Evolutionary conservation across 1,284 basidiomycete species (phyloP), one percentile per base, ranked within the genome.

Genomic region (Sanghuangporus weigelae): DNA sequence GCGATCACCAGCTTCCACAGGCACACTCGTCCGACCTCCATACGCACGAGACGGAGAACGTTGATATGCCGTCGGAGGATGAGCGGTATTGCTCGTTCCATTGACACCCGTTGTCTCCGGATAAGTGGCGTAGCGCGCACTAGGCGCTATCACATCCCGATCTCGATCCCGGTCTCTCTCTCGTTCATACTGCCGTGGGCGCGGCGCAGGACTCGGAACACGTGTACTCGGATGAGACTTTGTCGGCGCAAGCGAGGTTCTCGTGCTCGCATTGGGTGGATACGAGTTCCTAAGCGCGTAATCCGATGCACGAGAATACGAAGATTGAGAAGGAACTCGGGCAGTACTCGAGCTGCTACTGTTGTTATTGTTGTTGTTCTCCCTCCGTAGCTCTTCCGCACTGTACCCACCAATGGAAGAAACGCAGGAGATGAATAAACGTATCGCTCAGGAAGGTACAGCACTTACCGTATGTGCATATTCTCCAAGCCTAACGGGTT

Each of bases 401-500:
- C 50, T 51, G 16, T 51, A 23, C 5, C 26, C 26, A 31, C 26
- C 26, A 31, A 46, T 46, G 44, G 16, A 46, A 46, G 40, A 11
- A 42, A 2, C 11, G 10, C 1, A 21, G 1, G n/a, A 46, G 50
- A 26, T n/a, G 26, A 14, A 23, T 23, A 23, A 51, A 51, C 16
- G 10, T n/a, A 11, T 51, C 26, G 19, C 7, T 6, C 12, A 14
- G 3, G 50, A 51, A 26, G n/a, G 16, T 7, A 26, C 21, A 51
- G 14, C 31, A 80, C 84, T 66, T 71, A 89, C 87, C 79, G 79
- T 64, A 83, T 82, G 54, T 86, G 78, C 86, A 90, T 88, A 61
- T 83, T 80, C 68, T 81, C 76, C 23, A 91, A 75, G 46, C 84
- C 86, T 2, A 91, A 74, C 0, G 85, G 84, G 70, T 90, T 90